Conservation (phyloP, 305 asterid species). For the Fraxinus velutina region DNA sequence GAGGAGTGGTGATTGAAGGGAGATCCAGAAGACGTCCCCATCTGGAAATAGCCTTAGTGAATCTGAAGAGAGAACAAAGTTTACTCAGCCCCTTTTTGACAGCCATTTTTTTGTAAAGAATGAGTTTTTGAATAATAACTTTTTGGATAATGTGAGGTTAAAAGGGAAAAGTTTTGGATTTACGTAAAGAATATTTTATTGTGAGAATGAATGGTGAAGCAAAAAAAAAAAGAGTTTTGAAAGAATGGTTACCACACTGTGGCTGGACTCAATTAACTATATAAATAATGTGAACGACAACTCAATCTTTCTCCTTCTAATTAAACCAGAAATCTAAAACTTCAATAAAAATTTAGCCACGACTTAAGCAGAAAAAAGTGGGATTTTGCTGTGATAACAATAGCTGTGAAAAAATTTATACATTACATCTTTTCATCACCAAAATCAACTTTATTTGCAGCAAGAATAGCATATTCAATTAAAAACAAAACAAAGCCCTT, state of each 20-base stretch:
- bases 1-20: constrained; percentile 61
- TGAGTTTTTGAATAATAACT: not conserved
- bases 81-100: not conserved
- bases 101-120: not conserved
- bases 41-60: constrained; percentile 20
- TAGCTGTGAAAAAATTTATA: constrained; percentile 1
- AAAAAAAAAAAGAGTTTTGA: not conserved
- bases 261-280: not conserved
- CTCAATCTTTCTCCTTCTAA: not conserved
- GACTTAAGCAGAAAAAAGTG: not conserved
- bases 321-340: not conserved
- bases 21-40: constrained; percentile 71
- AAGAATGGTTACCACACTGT: not conserved
- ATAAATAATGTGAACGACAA: not conserved
- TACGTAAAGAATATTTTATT: too few species aligned
- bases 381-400: not conserved
- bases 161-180: not conserved
- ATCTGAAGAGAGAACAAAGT: constrained; percentile 15
- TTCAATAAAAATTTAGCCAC: not conserved
- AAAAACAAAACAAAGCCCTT: not conserved
- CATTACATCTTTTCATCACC: not conserved
- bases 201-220: not conserved
- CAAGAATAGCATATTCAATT: not conserved
- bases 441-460: not conserved
- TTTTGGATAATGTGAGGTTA: not conserved